phyloP scores from a whole-genome alignment of 148 eudicot species.

The Suaeda aralocaspica region DNA sequence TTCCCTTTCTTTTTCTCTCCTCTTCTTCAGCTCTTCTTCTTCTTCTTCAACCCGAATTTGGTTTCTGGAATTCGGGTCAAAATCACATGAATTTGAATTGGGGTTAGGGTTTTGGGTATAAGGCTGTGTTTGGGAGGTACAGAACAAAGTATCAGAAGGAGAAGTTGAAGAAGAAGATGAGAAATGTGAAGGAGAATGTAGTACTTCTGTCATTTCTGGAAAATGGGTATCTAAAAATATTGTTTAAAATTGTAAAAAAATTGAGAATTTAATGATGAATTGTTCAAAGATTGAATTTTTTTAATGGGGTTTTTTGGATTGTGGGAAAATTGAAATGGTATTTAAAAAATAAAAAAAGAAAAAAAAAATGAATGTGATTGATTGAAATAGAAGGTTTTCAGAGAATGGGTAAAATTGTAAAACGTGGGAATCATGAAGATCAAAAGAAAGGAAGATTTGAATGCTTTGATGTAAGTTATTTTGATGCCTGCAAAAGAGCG shows the following conservation, averaged over 20 bases:
- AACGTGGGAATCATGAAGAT: constrained; percentile 61
- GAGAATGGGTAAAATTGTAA: constrained; percentile 33
- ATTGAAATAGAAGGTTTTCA: too few relatives aligned
- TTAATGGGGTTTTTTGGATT: constrained; percentile 8
- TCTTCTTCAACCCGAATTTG: constrained; percentile 23
- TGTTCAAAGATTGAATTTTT: constrained; percentile 28
- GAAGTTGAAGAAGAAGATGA: constrained; percentile 34
- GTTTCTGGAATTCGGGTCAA: constrained; percentile 19
- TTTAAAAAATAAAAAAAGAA: constrained; percentile 13
- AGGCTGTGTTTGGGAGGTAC: constrained; percentile 31
- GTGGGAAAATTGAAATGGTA: constrained; percentile 16
- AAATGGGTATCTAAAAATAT: constrained; percentile 8
- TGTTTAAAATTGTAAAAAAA: background rate
- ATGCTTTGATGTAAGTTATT: background rate
- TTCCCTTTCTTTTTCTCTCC: constrained; percentile 55
- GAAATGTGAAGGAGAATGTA: constrained; percentile 70
- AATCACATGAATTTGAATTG: constrained; percentile 19
- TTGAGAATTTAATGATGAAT: background rate
- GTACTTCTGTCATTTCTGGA: constrained; percentile 74
- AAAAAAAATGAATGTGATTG: constrained; percentile 19
- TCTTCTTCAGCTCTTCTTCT: constrained; percentile 44
- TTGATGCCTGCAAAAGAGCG: constrained; percentile 15
- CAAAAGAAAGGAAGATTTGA: background rate
- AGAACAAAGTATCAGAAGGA: constrained; percentile 39
- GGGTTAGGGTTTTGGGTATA: constrained; percentile 34